Base-by-base conservation (phyloP, 23 red algal genomes). In the Chondrus crispus region DNA sequence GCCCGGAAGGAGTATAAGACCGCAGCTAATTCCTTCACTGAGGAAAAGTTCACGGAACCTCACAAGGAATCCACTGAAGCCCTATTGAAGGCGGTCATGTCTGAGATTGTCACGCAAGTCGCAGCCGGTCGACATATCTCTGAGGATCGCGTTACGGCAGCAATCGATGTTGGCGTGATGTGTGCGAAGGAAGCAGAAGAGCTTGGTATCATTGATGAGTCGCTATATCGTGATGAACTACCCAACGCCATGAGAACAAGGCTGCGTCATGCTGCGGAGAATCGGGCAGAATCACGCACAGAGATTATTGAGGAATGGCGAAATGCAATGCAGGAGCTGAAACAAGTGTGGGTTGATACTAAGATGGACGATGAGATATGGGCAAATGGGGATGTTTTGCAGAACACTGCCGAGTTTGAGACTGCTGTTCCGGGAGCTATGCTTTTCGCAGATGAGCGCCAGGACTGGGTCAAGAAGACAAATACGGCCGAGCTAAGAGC, bases 1-100 rank as follows among this genome's bases (percentile, higher is more conserved):
- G 82, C 81, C 47, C 82, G 94, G 48, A 91, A 91, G 28, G 86
- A 96, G 39, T 96, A 87, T 38, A 96, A 96, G 50, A 96, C 85
- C 29, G 94, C 94, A 4, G 94, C 88, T 28, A 96, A 96, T 62
- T 46, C 18, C 36, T 80, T 92, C 42, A 96, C 94, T 4, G 86
- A 96, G 80, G 88, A 76, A 2, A 90, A 85, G 38, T 96, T 91
- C 44, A 96, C 94, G 36, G 82, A 91, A 46, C 73, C 85, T 28
- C 94, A 96, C 68, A 76, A 88, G 2, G 94, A 96, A 46, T 77
- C 77, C 1, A 74, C 74, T 5, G 50, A 85, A 30, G 80, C 94
- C 43, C 52, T 96, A 60, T 60, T 96, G 38, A 55, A 77, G 20
- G 83, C 74, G 8, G 43, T 90, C 24, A 87, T 92, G 87, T 51